Base-by-base conservation (phyloP, 306 rosid species). In the Fagus sylvatica region DNA sequence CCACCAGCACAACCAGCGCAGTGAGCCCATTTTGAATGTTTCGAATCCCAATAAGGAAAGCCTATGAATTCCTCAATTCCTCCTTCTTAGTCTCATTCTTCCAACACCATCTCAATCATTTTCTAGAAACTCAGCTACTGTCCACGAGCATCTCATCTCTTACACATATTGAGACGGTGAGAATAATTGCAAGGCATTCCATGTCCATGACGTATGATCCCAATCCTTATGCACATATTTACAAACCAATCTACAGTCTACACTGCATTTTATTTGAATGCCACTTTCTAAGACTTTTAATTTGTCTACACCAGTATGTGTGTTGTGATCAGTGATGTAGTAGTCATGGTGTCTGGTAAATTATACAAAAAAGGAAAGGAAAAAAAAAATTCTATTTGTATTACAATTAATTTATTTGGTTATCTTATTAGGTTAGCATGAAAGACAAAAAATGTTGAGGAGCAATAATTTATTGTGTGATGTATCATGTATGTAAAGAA, bases 41-140 rank as follows among this genome's bases (percentile, higher is more conserved):
- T 53, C 61, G 42, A 59, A n/a, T 57, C 53, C 85, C 87, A 65
- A 76, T 43, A 71, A 79, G 36, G 7, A 36, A n/a, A 30, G 37
- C 28, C 65, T 9, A 30, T 59, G 60, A 53, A 51, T 4, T 19
- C 11, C 30, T 1, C 17, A 7, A 7, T 17, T n/a, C 28, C 28
- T 22, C 28, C 28, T 22, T 22, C 28, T 22, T 22, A 22, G 28
- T 22, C 28, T 22, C 28, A 22, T 7, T 37, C 2, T 54, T 8
- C 80, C 69, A 83, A 78, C 42, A 36, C 75, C 34, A 72, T 1
- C 57, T 41, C 76, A 56, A 19, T 72, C 77, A 8, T 42, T 73
- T 73, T 15, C 57, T 42, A 46, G 57, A 69, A 69, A 48, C 2
- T 10, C n/a, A 6, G 67, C 78, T 71, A 74, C 2, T 41, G 8